These are phyloP conservation scores for Triticum turgidum DNA, from an alignment of 176 grass and related monocot species.

Conservation along the genomic window DNA sequence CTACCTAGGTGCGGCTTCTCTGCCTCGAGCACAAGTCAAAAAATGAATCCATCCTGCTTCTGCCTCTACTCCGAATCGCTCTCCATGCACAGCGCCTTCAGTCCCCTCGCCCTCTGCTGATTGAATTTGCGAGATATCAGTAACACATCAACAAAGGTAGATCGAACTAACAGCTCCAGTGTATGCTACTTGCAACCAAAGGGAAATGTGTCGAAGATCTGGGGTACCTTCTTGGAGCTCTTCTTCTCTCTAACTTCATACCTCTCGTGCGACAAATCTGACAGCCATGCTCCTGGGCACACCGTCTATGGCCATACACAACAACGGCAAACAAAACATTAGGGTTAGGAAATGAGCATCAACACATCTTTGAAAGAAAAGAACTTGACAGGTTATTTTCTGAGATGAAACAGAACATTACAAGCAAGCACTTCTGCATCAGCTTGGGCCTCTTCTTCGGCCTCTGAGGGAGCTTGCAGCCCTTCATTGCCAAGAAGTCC, in stretches of 20 bases:
- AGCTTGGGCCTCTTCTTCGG: constrained; percentile 97
- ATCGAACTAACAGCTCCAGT: not conserved
- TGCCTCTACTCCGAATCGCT: constrained; percentile 75
- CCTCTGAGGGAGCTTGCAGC: constrained; percentile 96
- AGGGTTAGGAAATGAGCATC: not conserved
- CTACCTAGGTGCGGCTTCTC: not conserved
- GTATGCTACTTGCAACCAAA: constrained; percentile 4
- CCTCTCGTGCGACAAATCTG: constrained; percentile 91
- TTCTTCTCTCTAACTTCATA: constrained; percentile 99
- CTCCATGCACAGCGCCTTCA: constrained; percentile 93
- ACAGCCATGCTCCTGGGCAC: constrained; percentile 90
- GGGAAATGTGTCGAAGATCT: not conserved
- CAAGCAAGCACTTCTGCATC: constrained; percentile 91
- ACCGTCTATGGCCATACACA: constrained; percentile 51
- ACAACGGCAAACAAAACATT: not conserved
- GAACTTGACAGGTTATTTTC: not conserved
- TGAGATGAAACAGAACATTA: constrained; percentile 17
- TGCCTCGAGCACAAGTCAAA: constrained; percentile 13
- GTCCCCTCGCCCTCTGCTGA: constrained; percentile 83
- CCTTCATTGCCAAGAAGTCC: constrained; percentile 98
- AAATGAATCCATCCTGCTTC: constrained; percentile 10
- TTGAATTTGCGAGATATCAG: constrained; percentile 2
- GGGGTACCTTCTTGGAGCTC: constrained; percentile 73
- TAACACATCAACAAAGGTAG: not conserved
- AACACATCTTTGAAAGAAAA: not conserved